These are phyloP conservation scores for Garcia nutans DNA, from an alignment of 345 rosid genomes.

Conservation along the genomic window DNA sequence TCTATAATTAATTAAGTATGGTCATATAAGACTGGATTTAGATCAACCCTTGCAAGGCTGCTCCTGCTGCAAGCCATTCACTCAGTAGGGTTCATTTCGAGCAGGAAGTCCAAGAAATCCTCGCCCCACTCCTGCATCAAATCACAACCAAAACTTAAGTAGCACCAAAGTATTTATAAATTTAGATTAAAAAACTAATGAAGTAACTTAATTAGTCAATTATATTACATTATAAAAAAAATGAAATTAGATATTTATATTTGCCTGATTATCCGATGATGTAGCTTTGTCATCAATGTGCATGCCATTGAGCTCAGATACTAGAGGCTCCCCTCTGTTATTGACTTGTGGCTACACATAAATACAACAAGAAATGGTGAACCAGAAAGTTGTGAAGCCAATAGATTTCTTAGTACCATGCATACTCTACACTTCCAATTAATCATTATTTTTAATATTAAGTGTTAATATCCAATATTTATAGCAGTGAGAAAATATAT, in stretches of 20 bases:
- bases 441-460: no score
- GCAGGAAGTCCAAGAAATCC: conserved; percentile 21
- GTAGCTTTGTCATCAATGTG: neutral
- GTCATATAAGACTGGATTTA: neutral
- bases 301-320: neutral
- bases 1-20: neutral
- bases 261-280: conserved; percentile 9
- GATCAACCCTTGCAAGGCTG: neutral
- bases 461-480: no score
- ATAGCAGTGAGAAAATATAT: no score
- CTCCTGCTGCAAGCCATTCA: neutral
- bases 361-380: neutral
- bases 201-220: neutral
- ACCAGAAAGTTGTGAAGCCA: neutral
- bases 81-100: neutral
- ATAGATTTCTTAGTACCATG: no score
- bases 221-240: neutral
- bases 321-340: neutral
- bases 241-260: neutral
- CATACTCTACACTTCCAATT: no score
- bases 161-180: no score
- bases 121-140: conserved; percentile 24
- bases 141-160: neutral
- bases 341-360: neutral
- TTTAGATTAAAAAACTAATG: neutral